Percentiles rank a stretch among this genome's conserved stretches.
These are phyloP conservation scores for Didymosphaeria variabile DNA, from an alignment of 2,329 filamentous ascomycete genomes.

Conservation along the genomic window DNA sequence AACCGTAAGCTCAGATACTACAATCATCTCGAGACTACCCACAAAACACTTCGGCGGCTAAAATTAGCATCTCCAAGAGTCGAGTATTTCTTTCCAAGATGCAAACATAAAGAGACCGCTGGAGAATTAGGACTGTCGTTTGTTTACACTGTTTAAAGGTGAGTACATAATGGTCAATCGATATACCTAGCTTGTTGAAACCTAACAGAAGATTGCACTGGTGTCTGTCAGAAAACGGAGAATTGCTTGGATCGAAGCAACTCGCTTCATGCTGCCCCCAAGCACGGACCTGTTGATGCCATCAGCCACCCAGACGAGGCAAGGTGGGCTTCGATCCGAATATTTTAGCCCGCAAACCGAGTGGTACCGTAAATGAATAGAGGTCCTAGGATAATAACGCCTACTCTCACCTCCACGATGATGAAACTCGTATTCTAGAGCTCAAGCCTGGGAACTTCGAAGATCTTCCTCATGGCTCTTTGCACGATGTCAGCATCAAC, in stretches of 20 bases:
- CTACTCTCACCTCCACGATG: slow-evolving; percentile 4
- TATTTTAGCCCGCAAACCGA: not conserved
- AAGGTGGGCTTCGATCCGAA: not conserved
- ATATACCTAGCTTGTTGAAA: not conserved
- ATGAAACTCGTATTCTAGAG: slow-evolving; percentile 36
- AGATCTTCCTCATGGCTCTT: slow-evolving; percentile 17
- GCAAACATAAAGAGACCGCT: not conserved
- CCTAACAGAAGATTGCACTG: slow-evolving; percentile 2
- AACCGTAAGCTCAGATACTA: not conserved
- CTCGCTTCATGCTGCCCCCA: not conserved
- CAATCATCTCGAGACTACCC: no score
- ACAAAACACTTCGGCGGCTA: no score
- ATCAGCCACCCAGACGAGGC: not conserved
- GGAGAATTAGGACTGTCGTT: not conserved
- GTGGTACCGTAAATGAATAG: no score
- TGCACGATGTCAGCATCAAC: slow-evolving; percentile 32
- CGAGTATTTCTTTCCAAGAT: no score
- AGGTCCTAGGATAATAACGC: no score
- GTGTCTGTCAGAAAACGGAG: not conserved
- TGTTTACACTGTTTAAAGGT: not conserved
- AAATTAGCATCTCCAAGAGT: no score
- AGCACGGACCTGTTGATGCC: not conserved
- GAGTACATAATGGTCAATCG: not conserved
- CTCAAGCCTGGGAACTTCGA: slow-evolving; percentile 23
- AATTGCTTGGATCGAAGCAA: not conserved